Evolutionary conservation across 2,329 filamentous ascomycete genomes (phyloP), one percentile per base, ranked within the genome.

Genomic region (Ophiostoma sp.): DNA sequence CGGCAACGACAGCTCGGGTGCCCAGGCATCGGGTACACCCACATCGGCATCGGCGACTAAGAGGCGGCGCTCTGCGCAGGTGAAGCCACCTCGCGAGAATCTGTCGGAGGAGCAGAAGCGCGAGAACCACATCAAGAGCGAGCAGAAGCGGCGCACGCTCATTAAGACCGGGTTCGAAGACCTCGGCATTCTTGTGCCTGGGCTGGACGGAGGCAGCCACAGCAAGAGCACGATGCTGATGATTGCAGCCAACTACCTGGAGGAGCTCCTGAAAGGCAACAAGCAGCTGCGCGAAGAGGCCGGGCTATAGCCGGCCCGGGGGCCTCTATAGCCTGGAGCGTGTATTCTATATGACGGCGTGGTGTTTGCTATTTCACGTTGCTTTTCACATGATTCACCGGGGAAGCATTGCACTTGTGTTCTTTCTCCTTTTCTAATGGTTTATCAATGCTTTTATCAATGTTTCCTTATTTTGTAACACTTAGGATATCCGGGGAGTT

Each of bases 81-180:
- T 70, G 58, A 88, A 87, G 73, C 69, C 79, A 2, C 75, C 81
- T 2, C 79, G 89, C 40, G 89, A 88, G 75, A 96, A 96, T 73
- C 87, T 95, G 4, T 86, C 87, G 0, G 90, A 94, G 72, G 88
- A 90, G 70, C 90, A 95, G 77, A 95, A 94, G 78, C 84, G 91
- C 63, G 89, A 88, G 74, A 96, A 97, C 73, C 92, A 96, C 75
- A 95, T 96, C 72, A 83, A 88, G 66, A 95, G 92, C 66, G 92
- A 96, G 76, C 91, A 96, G 78, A 96, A 95, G 77, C 85, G 93
- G 45, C 84, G 92, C 64, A 92, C 91, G 40, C 81, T 93, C 64
- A 94, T 94, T 74, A 90, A 92, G 75, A 85, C 90, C 72, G 91
- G 91, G 0, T 96, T 94, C 73, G 89, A 93, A 60, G 90, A 94